These are phyloP conservation scores for Wallacemonas sp. DNA, from an alignment of 208 protist genomes.

Conservation along the genomic window DNA sequence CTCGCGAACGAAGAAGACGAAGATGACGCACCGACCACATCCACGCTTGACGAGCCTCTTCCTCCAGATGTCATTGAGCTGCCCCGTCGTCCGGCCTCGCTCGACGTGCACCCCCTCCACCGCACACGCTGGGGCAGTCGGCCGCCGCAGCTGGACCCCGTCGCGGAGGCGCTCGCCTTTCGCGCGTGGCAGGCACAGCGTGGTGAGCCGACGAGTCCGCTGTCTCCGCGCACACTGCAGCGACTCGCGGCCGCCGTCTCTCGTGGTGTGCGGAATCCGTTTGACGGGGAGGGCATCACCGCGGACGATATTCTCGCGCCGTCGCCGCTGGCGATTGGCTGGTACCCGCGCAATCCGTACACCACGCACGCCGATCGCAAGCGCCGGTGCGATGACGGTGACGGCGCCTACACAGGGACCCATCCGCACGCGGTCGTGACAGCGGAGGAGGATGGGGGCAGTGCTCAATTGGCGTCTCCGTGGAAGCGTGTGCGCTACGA, in stretches of 20 bases:
- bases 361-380: conserved; percentile 25
- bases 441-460: background rate
- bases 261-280: conserved; percentile 16
- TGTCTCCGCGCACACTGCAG: conserved; percentile 41
- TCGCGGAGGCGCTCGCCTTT: conserved; percentile 31
- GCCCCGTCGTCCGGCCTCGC: background rate
- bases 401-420: no score
- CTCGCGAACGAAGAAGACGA: no score
- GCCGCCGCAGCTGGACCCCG: conserved; percentile 19
- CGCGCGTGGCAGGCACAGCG: conserved; percentile 32
- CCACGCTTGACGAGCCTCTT: no score
- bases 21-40: no score
- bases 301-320: conserved; percentile 40
- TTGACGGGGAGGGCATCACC: conserved; percentile 26
- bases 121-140: background rate
- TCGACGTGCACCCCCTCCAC: background rate
- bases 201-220: conserved; percentile 33
- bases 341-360: conserved; percentile 27
- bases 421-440: no score
- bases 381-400: conserved; percentile 8
- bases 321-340: conserved; percentile 40
- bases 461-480: background rate
- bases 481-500: conserved; percentile 2
- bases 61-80: conserved; percentile 1
- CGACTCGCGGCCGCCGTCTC: conserved; percentile 23